phyloP scores from a whole-genome alignment of 495 filamentous ascomycete species.

The Thermothielavioides terrestris region DNA sequence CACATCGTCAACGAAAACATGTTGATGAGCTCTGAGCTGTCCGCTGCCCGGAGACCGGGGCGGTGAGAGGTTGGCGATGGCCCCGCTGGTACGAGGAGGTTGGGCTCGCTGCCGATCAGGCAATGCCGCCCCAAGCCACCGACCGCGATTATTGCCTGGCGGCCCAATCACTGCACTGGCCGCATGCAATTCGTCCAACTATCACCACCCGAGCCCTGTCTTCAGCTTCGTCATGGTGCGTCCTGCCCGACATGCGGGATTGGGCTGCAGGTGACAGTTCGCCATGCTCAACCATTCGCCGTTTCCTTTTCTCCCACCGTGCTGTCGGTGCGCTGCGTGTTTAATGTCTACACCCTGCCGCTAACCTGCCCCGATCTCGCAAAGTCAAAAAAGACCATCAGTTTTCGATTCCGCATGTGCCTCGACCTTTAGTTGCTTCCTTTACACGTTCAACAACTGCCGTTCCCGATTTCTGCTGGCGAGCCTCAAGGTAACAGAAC shows the following conservation, averaged over 20 bases:
- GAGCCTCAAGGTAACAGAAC: background rate
- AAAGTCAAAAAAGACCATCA: no score
- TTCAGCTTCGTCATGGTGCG: conserved; percentile 3
- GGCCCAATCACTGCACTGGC: conserved; percentile 7
- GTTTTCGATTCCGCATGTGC: background rate
- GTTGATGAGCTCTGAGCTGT: background rate
- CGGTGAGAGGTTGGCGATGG: conserved; percentile 5
- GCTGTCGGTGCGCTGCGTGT: no score
- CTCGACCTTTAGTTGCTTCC: no score
- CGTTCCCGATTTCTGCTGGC: no score
- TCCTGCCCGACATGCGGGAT: background rate
- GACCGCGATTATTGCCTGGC: background rate
- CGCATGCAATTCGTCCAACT: background rate
- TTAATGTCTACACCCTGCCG: no score
- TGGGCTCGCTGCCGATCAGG: conserved; percentile 14
- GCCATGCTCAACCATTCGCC: no score
- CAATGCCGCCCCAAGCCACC: conserved; percentile 6
- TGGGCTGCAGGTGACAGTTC: conserved; percentile 18
- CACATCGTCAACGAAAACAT: background rate
- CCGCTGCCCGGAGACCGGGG: background rate
- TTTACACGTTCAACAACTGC: no score
- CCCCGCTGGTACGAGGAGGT: no score
- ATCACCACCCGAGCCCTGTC: background rate
- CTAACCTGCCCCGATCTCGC: no score
- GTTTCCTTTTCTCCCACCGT: no score